These are phyloP conservation scores for Dryas integrifolia DNA, from an alignment of 331 rosid species.

Conservation along the genomic window DNA sequence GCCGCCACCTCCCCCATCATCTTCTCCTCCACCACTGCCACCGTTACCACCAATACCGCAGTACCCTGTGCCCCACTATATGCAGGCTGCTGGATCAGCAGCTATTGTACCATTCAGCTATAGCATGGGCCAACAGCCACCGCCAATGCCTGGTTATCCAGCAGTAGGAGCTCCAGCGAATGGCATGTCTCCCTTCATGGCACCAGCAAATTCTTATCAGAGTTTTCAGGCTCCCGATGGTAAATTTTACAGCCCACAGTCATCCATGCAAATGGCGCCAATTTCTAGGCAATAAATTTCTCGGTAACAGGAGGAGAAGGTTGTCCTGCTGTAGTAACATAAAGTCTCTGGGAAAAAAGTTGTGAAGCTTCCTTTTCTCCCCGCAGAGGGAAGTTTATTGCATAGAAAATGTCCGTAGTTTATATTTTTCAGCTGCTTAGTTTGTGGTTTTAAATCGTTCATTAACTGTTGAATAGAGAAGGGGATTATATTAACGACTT, in stretches of 20 bases:
- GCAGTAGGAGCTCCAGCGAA: constrained; percentile 44
- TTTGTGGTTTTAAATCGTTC: constrained; percentile 33
- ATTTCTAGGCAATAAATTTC: constrained; percentile 69
- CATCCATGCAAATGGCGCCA: constrained; percentile 83
- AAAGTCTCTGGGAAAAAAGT: not conserved
- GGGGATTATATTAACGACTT: not conserved
- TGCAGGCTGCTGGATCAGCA: constrained; percentile 66
- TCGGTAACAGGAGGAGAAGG: constrained; percentile 19
- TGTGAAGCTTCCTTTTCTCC: constrained; percentile 16
- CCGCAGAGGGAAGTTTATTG: constrained; percentile 24
- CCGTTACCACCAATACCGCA: constrained; percentile 80
- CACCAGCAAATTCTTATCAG: constrained; percentile 60
- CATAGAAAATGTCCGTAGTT: constrained; percentile 55
- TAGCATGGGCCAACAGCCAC: constrained; percentile 49
- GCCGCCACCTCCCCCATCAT: constrained; percentile 80
- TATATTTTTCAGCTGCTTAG: constrained; percentile 26
- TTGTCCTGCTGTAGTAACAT: constrained; percentile 19
- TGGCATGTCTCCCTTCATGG: constrained; percentile 50
- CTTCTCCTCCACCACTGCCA: constrained; percentile 88
- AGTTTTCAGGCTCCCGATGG: constrained; percentile 88
- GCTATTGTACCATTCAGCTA: constrained; percentile 55
- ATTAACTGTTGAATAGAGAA: constrained; percentile 21
- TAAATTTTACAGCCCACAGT: constrained; percentile 63
- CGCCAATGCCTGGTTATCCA: constrained; percentile 52
- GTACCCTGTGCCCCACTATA: constrained; percentile 58